A percentile compares a stretch with the other conserved stretches of the same genome.
phyloP scores from a whole-genome alignment of 2,329 filamentous ascomycete species.

The Alternaria arborescens region DNA sequence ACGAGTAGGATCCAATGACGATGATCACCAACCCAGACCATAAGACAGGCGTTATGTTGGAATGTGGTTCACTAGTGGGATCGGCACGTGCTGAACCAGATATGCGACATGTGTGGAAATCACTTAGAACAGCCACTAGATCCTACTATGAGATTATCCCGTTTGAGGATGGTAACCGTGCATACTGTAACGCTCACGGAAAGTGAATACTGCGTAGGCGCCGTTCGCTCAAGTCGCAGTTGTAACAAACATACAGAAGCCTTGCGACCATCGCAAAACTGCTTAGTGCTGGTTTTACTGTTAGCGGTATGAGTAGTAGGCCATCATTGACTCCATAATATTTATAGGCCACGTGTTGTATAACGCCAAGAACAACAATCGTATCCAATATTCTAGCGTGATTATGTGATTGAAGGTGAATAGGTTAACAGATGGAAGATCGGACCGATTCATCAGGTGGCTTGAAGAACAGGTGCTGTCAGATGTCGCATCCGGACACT shows the following conservation, averaged over 20 bases:
- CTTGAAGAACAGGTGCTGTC: neutral
- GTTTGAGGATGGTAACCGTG: neutral
- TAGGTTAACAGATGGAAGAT: neutral
- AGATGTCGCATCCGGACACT: conserved; percentile 1
- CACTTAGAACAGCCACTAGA: neutral
- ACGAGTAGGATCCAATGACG: neutral
- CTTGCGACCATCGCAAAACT: neutral
- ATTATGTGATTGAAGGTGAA: neutral
- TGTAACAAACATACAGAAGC: neutral
- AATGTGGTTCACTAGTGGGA: conserved; percentile 11
- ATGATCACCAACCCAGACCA: neutral
- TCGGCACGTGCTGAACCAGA: neutral
- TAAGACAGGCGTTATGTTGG: neutral
- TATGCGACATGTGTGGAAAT: neutral
- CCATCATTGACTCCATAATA: neutral
- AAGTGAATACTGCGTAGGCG: neutral
- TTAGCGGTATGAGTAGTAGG: neutral
- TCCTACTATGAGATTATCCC: neutral
- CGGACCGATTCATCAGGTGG: neutral
- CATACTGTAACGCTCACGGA: neutral
- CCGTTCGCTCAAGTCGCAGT: too few relatives aligned
- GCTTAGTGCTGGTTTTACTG: neutral
- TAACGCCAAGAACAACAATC: neutral
- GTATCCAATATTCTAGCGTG: neutral
- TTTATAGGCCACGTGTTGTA: neutral